These are phyloP conservation scores for Alnus glutinosa DNA, from an alignment of 306 rosid species.

Conservation along the genomic window DNA sequence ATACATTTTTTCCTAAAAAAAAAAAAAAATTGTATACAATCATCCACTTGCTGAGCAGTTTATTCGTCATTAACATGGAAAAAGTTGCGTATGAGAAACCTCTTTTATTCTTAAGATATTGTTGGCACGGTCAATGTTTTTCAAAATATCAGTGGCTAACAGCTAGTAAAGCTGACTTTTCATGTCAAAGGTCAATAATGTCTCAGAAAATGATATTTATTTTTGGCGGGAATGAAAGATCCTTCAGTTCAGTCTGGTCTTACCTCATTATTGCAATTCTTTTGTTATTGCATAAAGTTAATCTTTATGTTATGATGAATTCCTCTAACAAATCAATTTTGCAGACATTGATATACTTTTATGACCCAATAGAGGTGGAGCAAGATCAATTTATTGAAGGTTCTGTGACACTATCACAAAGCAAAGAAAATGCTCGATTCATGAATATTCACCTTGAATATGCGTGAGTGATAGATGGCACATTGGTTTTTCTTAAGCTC, in stretches of 20 bases:
- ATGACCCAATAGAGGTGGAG: constrained; percentile 90
- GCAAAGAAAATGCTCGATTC: constrained; percentile 93
- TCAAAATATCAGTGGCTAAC: background rate
- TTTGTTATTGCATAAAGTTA: background rate
- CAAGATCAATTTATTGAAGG: constrained; percentile 98
- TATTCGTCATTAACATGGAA: background rate
- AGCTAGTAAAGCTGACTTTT: constrained; percentile 1
- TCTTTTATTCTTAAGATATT: background rate
- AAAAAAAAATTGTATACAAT: background rate
- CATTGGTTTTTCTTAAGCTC: background rate
- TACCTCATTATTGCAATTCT: background rate
- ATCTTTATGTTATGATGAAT: constrained; percentile 14
- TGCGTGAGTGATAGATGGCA: constrained; percentile 57
- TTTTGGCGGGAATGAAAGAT: background rate
- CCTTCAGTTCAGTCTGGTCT: background rate
- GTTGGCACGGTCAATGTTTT: background rate
- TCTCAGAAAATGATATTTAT: background rate
- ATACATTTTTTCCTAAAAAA: background rate
- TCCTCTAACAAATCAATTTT: constrained; percentile 35
- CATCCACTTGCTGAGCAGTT: background rate
- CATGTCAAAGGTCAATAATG: background rate
- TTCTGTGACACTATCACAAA: constrained; percentile 75
- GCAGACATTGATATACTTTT: constrained; percentile 90
- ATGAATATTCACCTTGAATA: constrained; percentile 97
- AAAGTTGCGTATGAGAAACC: background rate